Evolutionary conservation across 2,329 filamentous ascomycete species (phyloP).

Genomic region (Bisporella sp.): DNA sequence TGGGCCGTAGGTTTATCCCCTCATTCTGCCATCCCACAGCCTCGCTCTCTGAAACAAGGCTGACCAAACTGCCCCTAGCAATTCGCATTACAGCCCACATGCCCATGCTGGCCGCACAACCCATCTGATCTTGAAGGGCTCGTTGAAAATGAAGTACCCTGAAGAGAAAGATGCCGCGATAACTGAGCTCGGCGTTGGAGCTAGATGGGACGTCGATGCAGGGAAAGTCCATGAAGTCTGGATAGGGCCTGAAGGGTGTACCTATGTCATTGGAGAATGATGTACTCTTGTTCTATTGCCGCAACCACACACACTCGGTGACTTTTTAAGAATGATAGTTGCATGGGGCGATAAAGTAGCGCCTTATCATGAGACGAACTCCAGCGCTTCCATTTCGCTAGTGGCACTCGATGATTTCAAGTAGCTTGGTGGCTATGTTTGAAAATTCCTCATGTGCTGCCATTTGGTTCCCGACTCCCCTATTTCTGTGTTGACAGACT

Average conservation of each 20-base stretch:
- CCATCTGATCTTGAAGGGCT: slow-evolving; percentile 59
- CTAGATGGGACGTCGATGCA: slow-evolving; percentile 60
- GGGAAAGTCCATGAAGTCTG: slow-evolving; percentile 61
- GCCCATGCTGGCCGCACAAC: slow-evolving; percentile 58
- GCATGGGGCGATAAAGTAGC: too few relatives aligned
- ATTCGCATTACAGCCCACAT: slow-evolving; percentile 63
- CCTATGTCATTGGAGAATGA: slow-evolving; percentile 58
- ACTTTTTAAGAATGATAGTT: too few relatives aligned
- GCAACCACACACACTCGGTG: too few relatives aligned
- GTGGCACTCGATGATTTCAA: too few relatives aligned
- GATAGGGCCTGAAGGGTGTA: slow-evolving; percentile 59
- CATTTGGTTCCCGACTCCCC: too few relatives aligned
- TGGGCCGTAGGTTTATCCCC: slow-evolving; percentile 46
- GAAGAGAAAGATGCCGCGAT: slow-evolving; percentile 47
- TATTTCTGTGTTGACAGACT: too few relatives aligned
- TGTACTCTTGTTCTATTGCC: background rate
- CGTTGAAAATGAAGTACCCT: slow-evolving; percentile 61
- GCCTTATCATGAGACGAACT: too few relatives aligned
- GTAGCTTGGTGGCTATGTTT: too few relatives aligned
- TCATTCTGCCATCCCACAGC: slow-evolving; percentile 3
- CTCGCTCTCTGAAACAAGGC: slow-evolving; percentile 5
- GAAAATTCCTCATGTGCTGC: too few relatives aligned
- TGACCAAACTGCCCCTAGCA: slow-evolving; percentile 35
- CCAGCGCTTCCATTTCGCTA: too few relatives aligned
- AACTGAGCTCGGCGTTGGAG: slow-evolving; percentile 52